Evolutionary conservation across 345 rosid genomes (phyloP), one percentile per base, ranked within the genome.

Genomic region (Acer yangbiense): DNA sequence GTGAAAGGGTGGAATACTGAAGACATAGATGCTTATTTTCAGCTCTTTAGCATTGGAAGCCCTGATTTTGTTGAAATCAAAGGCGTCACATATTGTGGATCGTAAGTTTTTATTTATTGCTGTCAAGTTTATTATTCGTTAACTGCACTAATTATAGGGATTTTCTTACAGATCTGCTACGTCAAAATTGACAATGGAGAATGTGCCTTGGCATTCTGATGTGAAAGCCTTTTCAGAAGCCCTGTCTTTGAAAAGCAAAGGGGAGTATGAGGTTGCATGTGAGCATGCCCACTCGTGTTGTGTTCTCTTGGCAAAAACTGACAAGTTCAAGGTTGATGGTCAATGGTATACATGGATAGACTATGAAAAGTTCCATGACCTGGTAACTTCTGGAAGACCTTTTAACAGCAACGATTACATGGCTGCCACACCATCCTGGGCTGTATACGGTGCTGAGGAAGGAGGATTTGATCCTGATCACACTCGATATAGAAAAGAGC

Each of bases 1-100:
- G 98, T 95, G 79, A 95, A 95, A 89, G 98, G 99, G 69, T 93
- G 98, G 97, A 95, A 95, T 79, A 88, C 95, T 10, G 98, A 94
- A 85, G 97, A 96, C 25, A 58, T 92, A 71, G 94, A 96, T 79
- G 98, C 94, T 77, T 96, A 96, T 82, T 88, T 65, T 82, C 87
- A 89, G 72, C 97, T 94, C 76, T 96, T 96, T 71, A 88, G 88
- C 85, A 77, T 92, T 17, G 99, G 99, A 67, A 88, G 87, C 82
- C 99, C 99, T 32, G 98, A 94, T 85, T 94, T 94, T 76, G 90
- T 96, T 29, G 99, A 96, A 89, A 94, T 96, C 82, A 96, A 96
- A 90, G 99, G 99, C 5, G 98, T 96, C 11, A 94, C 98, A 1
- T 95, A 94, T 76, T 95, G 98, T 73, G 97, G 99, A 88, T 80